Evolutionary conservation across 1,284 basidiomycete species (phyloP).

Genomic region (Cryptococcus hybrid): DNA sequence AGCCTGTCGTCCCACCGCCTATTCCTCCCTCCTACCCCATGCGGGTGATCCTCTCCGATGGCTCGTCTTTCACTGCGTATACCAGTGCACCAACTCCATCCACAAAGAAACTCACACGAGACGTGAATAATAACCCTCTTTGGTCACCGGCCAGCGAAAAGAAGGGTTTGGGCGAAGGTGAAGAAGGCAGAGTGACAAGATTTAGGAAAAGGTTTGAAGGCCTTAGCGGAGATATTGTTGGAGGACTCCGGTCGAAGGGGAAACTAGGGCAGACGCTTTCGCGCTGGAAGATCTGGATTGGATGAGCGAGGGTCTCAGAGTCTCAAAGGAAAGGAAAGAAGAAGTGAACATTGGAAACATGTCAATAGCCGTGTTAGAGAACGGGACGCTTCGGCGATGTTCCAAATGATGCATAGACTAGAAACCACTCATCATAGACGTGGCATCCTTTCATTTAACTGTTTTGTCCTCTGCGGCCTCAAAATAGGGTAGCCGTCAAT

Average conservation of each 20-base stretch:
- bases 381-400: too few relatives aligned
- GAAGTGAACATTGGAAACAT: slow-evolving; percentile 17
- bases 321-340: slow-evolving; percentile 33
- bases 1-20: slow-evolving; percentile 68
- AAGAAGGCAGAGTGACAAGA: slow-evolving; percentile 70
- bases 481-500: too few relatives aligned
- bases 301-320: slow-evolving; percentile 48
- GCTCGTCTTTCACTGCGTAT: slow-evolving; percentile 80
- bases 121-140: slow-evolving; percentile 78
- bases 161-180: slow-evolving; percentile 60
- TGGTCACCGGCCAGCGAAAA: slow-evolving; percentile 59
- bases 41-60: slow-evolving; percentile 75
- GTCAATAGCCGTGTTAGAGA: not conserved
- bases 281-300: slow-evolving; percentile 42
- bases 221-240: slow-evolving; percentile 5
- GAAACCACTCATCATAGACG: too few relatives aligned
- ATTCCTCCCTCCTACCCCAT: slow-evolving; percentile 80
- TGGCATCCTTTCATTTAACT: too few relatives aligned
- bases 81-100: slow-evolving; percentile 76
- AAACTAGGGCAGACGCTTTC: slow-evolving; percentile 18
- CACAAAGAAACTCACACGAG: slow-evolving; percentile 67
- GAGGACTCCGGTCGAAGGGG: slow-evolving; percentile 1
- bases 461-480: too few relatives aligned
- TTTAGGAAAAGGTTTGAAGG: slow-evolving; percentile 73
- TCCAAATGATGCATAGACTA: too few relatives aligned